Evolutionary conservation across 75 land plant species (phyloP).

Genomic region (Cryptomeria japonica): DNA sequence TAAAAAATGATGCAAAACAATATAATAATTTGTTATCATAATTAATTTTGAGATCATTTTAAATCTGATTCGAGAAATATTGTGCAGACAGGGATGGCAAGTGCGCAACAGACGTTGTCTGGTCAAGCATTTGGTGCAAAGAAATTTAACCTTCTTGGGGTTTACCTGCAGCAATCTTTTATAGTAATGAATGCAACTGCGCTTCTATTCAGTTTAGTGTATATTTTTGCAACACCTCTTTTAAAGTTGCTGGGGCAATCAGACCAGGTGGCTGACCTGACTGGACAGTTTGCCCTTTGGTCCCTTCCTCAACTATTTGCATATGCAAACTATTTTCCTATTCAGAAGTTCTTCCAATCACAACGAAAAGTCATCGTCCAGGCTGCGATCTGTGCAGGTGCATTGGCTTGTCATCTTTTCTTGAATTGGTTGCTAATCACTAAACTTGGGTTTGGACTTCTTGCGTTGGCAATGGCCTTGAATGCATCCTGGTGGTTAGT

Average conservation of each 20-base stretch:
- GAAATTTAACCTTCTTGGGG: not conserved
- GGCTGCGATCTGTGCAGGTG: not conserved
- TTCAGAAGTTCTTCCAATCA: conserved; percentile 3
- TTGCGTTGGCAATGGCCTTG: conserved; percentile 10
- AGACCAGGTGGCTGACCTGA: not conserved
- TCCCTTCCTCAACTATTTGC: conserved; percentile 8
- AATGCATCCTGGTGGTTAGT: conserved; percentile 21
- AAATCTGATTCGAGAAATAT: not conserved
- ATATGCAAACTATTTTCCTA: conserved; percentile 4
- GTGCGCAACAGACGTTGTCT: not conserved
- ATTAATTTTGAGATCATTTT: not conserved
- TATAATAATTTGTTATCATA: not conserved
- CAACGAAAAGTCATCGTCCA: not conserved
- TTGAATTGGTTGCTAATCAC: conserved; percentile 17
- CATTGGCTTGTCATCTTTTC: conserved; percentile 11
- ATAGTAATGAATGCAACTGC: conserved; percentile 1
- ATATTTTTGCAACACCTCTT: not conserved
- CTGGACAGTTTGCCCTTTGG: conserved; percentile 9
- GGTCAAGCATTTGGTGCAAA: conserved; percentile 6
- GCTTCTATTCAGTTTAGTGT: not conserved
- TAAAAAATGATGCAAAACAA: not conserved
- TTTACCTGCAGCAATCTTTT: not conserved
- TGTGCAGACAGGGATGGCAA: conserved; percentile 1
- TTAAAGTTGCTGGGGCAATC: not conserved
- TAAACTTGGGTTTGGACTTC: conserved; percentile 14